Evolutionary conservation across 2,329 filamentous ascomycete genomes (phyloP).

Genomic region (Colletotrichum sp.): DNA sequence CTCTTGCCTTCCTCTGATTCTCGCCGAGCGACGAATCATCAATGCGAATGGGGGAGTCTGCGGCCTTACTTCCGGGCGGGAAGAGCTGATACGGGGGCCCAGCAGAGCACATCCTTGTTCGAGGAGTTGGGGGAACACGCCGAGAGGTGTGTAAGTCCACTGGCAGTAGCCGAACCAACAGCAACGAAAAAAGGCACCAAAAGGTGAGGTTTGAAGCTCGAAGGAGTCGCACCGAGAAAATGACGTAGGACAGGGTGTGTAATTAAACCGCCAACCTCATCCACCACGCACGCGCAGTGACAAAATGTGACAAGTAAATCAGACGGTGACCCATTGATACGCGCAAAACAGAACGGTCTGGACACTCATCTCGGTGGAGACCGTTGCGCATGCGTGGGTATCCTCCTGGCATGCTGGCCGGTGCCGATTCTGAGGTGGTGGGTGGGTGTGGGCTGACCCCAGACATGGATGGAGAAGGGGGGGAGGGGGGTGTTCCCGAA

Average conservation of each 20-base stretch:
- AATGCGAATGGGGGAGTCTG: background rate
- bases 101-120: background rate
- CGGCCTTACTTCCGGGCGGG: background rate
- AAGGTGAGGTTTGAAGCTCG: background rate
- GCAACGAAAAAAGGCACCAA: background rate
- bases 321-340: background rate
- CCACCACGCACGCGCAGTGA: background rate
- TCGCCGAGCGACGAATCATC: background rate
- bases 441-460: conserved; percentile 1
- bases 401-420: background rate
- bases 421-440: background rate
- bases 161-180: background rate
- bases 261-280: background rate
- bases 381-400: background rate
- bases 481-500: background rate
- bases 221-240: background rate
- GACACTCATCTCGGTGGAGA: background rate
- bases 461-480: background rate
- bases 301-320: background rate
- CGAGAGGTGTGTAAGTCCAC: background rate
- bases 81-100: background rate
- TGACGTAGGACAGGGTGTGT: conserved; percentile 1
- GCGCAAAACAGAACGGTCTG: conserved; percentile 8
- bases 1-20: background rate
- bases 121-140: background rate